Conservation (phyloP, 257 asterid genomes). For the Leptodermis oblonga region DNA sequence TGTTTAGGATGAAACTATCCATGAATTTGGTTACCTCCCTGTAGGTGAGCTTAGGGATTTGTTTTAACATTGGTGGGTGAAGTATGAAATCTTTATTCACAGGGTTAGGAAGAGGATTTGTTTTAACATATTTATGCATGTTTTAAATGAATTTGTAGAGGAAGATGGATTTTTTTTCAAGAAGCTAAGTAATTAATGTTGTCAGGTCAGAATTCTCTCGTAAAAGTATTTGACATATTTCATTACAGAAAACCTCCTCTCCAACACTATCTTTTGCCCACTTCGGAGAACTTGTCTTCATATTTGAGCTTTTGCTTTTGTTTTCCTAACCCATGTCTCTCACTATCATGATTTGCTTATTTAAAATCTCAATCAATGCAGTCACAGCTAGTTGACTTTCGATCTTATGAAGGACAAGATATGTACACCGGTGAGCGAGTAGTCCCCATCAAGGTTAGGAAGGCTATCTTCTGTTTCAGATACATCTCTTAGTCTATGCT, state of each 20-base stretch:
- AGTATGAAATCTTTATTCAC: neutral
- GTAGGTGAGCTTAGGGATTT: neutral
- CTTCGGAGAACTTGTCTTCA: neutral
- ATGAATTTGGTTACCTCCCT: neutral
- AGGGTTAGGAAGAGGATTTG: neutral
- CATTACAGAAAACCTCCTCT: neutral
- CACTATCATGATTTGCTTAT: neutral
- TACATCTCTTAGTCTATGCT: constrained; percentile 3
- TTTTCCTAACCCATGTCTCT: neutral
- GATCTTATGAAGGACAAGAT: constrained; percentile 95
- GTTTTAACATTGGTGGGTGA: neutral
- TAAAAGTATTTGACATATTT: neutral
- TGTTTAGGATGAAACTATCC: neutral
- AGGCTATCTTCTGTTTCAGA: constrained; percentile 6
- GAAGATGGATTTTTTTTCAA: neutral
- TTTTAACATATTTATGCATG: neutral
- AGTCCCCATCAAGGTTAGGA: constrained; percentile 87
- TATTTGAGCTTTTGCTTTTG: neutral
- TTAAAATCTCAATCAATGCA: constrained; percentile 32
- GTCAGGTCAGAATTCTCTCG: neutral
- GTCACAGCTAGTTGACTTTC: constrained; percentile 77
- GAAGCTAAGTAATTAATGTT: neutral
- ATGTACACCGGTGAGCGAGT: constrained; percentile 90
- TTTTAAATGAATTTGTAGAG: neutral
- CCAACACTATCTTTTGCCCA: neutral